phyloP scores from a whole-genome alignment of 2,329 filamentous ascomycete genomes.

The Rachicladosporium sp. region DNA sequence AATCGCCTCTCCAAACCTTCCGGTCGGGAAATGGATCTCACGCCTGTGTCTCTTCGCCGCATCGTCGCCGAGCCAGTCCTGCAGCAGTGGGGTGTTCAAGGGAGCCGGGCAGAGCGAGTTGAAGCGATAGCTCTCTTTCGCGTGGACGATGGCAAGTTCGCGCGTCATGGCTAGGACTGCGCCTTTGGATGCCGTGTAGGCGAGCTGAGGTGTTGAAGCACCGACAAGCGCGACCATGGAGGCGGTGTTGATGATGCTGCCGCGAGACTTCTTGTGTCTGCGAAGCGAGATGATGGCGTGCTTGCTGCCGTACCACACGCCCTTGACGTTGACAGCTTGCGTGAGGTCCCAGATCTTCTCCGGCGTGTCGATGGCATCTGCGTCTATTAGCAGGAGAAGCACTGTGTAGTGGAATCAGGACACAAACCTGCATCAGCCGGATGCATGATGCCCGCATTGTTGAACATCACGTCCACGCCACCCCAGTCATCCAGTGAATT shows the following conservation, averaged over 20 bases:
- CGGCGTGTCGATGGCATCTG: slow-evolving; percentile 63
- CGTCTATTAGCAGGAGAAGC: neutral
- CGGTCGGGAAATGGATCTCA: slow-evolving; percentile 79
- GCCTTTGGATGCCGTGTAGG: slow-evolving; percentile 89
- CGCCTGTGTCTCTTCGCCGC: slow-evolving; percentile 65
- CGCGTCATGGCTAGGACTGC: slow-evolving; percentile 82
- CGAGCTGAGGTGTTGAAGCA: slow-evolving; percentile 75
- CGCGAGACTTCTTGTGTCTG: slow-evolving; percentile 63
- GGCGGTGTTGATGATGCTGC: slow-evolving; percentile 84
- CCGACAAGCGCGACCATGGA: slow-evolving; percentile 81
- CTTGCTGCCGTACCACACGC: slow-evolving; percentile 91
- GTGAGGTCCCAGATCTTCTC: slow-evolving; percentile 92
- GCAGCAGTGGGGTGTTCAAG: slow-evolving; percentile 79
- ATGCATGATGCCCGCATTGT: slow-evolving; percentile 98
- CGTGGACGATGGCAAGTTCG: slow-evolving; percentile 84
- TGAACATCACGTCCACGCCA: slow-evolving; percentile 85
- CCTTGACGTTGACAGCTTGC: slow-evolving; percentile 91
- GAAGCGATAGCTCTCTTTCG: slow-evolving; percentile 78
- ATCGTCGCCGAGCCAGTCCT: slow-evolving; percentile 90
- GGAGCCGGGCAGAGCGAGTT: slow-evolving; percentile 84
- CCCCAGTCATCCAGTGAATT: slow-evolving; percentile 71
- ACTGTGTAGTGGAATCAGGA: slow-evolving; percentile 35
- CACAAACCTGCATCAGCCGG: slow-evolving; percentile 40
- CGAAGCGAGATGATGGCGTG: slow-evolving; percentile 75
- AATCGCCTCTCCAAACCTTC: slow-evolving; percentile 83